Percentiles rank a stretch among this genome's conserved stretches.
Conservation (phyloP, 1,284 basidiomycete genomes). For the Ustilago trichophora region DNA sequence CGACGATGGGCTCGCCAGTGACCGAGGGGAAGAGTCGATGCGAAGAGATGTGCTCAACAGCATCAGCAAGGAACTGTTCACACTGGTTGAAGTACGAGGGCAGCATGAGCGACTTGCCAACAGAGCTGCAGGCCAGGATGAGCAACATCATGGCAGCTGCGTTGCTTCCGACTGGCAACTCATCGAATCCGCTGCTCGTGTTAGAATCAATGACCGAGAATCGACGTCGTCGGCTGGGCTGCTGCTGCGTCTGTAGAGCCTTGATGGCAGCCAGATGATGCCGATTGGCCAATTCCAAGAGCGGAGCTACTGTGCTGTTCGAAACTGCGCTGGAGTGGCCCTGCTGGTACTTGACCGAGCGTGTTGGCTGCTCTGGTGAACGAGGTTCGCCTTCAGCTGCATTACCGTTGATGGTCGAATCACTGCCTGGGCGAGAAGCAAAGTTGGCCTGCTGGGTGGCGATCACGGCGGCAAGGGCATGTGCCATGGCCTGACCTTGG, state of each 20-base stretch:
- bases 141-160: constrained; percentile 40
- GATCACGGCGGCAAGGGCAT: constrained; percentile 35
- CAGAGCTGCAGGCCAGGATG: constrained; percentile 32
- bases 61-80: constrained; percentile 43
- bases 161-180: constrained; percentile 36
- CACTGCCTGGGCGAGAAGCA: background rate
- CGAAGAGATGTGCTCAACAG: constrained; percentile 34
- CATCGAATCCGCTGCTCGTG: constrained; percentile 7
- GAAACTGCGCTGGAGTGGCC: too few relatives aligned
- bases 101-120: constrained; percentile 44
- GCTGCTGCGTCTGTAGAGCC: constrained; percentile 37
- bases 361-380: background rate
- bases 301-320: too few relatives aligned
- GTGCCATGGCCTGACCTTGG: constrained; percentile 45
- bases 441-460: constrained; percentile 24
- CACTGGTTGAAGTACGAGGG: constrained; percentile 47
- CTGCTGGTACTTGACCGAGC: too few relatives aligned
- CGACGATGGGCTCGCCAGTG: constrained; percentile 18
- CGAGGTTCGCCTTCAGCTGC: background rate
- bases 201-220: constrained; percentile 44
- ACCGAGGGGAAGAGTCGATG: constrained; percentile 36
- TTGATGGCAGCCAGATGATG: constrained; percentile 41
- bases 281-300: constrained; percentile 35
- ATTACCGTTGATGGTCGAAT: too few relatives aligned
- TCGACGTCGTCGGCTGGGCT: constrained; percentile 40